A percentile compares a stretch with the other conserved stretches of the same genome.
Conservation (phyloP, 495 filamentous ascomycete genomes). For the Daldinia vernicosa region DNA sequence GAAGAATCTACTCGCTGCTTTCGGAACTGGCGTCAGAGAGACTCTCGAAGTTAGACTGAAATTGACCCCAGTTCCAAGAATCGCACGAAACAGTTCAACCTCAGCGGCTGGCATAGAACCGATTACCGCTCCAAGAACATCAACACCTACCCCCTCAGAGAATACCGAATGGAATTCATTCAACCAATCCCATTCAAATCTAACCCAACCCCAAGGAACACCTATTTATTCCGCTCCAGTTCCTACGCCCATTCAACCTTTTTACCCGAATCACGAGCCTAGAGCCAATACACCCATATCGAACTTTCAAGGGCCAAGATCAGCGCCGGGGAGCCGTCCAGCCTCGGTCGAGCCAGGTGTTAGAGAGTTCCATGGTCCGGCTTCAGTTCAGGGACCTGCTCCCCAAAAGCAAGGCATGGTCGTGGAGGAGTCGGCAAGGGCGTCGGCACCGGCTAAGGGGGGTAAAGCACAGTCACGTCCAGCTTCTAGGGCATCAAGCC, state of each 20-base stretch:
- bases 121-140: constrained; percentile 26
- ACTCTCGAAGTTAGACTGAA: constrained; percentile 94
- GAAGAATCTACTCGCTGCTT: constrained; percentile 82
- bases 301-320: constrained; percentile 17
- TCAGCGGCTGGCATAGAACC: constrained; percentile 45
- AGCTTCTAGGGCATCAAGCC: constrained; percentile 53
- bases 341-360: constrained; percentile 32
- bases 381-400: constrained; percentile 12
- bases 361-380: constrained; percentile 18
- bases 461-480: constrained; percentile 51
- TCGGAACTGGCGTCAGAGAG: constrained; percentile 84
- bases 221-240: constrained; percentile 18
- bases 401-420: constrained; percentile 25
- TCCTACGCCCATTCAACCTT: constrained; percentile 39
- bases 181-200: constrained; percentile 53
- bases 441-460: constrained; percentile 25
- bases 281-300: constrained; percentile 13
- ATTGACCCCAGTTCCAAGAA: constrained; percentile 81
- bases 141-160: constrained; percentile 45
- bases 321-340: constrained; percentile 29
- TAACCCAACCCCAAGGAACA: constrained; percentile 40
- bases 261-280: constrained; percentile 30
- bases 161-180: constrained; percentile 61
- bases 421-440: constrained; percentile 20
- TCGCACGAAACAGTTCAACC: constrained; percentile 70